Percentiles rank a stretch among this genome's conserved stretches.
Conservation (phyloP, 176 grass and related monocot genomes). For the Zoysia japonica region DNA sequence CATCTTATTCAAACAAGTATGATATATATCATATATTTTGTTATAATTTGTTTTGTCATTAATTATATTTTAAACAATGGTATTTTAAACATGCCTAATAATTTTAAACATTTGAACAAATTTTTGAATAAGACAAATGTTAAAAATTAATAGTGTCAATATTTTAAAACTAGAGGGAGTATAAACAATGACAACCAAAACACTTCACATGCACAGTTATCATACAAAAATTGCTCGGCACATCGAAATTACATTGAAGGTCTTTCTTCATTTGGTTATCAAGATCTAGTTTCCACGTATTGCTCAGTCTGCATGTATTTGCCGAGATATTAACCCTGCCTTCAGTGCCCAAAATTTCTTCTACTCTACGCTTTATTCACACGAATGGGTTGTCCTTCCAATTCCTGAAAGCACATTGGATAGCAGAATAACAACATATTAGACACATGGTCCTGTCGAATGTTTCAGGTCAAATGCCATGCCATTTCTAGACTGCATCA, state of each 20-base stretch:
- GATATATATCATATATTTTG: too few relatives aligned
- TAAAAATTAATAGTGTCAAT: too few relatives aligned
- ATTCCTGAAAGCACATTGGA: conserved; percentile 61
- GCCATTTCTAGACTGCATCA: not conserved
- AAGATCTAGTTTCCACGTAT: conserved; percentile 29
- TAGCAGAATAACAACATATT: conserved; percentile 21
- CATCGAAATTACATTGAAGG: conserved; percentile 11
- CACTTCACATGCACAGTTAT: conserved; percentile 31
- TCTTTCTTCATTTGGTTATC: conserved; percentile 23
- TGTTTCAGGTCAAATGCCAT: not conserved
- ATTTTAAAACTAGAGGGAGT: not conserved
- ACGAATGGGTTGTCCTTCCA: conserved; percentile 97
- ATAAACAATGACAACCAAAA: conserved; percentile 45
- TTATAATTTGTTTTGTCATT: too few relatives aligned
- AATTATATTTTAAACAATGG: too few relatives aligned
- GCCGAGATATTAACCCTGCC: conserved; percentile 5
- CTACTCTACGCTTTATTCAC: conserved; percentile 79
- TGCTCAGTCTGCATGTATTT: conserved; percentile 31
- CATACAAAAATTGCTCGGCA: conserved; percentile 35
- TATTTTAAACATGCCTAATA: too few relatives aligned
- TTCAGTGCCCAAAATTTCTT: conserved; percentile 21
- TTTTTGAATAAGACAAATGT: too few relatives aligned
- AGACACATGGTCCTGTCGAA: not conserved
- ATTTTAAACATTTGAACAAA: too few relatives aligned
- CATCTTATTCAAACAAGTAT: too few relatives aligned